Conservation (phyloP, 208 protist genomes). For the Trypanosoma rangeli region DNA sequence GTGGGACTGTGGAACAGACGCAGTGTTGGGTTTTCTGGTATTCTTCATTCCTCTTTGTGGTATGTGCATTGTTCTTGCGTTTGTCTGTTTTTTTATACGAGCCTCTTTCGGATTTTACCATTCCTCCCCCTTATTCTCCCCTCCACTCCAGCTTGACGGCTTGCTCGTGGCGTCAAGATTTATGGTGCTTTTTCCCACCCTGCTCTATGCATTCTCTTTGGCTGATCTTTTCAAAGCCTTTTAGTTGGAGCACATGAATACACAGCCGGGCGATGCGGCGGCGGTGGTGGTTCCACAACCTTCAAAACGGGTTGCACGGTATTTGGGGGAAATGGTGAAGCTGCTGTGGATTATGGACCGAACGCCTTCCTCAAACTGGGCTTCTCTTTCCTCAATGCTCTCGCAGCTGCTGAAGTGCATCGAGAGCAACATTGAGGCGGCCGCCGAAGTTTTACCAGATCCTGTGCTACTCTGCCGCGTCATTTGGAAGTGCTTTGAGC, state of each 20-base stretch:
- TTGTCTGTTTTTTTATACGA: neutral
- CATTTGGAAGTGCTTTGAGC: slow-evolving; percentile 43
- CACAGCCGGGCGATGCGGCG: slow-evolving; percentile 3
- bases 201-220: neutral
- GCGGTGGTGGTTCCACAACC: slow-evolving; percentile 2
- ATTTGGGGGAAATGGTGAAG: slow-evolving; percentile 13
- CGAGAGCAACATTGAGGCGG: slow-evolving; percentile 30
- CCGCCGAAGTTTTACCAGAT: slow-evolving; percentile 36
- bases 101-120: neutral
- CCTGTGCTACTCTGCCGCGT: slow-evolving; percentile 38
- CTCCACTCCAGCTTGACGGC: neutral
- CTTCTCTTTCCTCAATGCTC: slow-evolving; percentile 16
- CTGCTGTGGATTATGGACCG: slow-evolving; percentile 21
- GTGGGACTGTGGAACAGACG: too few relatives aligned
- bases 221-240: neutral
- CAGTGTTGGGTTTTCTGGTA: too few relatives aligned
- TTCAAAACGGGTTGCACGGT: slow-evolving; percentile 13
- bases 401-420: slow-evolving; percentile 19
- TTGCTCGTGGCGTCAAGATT: neutral
- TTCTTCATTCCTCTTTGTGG: neutral
- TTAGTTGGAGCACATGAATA: neutral
- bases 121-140: too few relatives aligned
- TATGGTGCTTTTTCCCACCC: neutral
- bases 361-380: slow-evolving; percentile 24
- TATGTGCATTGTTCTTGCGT: neutral